A percentile compares a stretch with the other conserved stretches of the same genome.
Conservation (phyloP, 2,329 filamentous ascomycete genomes). For the Zymoseptoria pseudotritici region DNA sequence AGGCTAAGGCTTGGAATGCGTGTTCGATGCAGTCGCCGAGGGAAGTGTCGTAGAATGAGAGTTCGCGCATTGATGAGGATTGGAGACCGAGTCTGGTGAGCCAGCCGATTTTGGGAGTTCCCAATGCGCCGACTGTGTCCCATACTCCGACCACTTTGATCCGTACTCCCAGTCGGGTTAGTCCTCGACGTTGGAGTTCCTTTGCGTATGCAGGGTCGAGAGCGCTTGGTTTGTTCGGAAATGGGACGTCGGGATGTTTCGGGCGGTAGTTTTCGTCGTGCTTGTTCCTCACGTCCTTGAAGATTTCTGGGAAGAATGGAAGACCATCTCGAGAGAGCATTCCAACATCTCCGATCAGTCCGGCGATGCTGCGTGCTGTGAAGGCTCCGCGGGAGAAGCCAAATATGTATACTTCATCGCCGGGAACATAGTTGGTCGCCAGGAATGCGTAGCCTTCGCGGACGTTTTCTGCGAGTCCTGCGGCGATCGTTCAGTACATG, state of each 20-base stretch:
- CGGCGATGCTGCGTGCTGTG: slow-evolving; percentile 40
- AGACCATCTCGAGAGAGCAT: slow-evolving; percentile 43
- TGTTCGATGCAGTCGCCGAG: slow-evolving; percentile 34
- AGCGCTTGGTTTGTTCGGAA: slow-evolving; percentile 40
- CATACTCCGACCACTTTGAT: slow-evolving; percentile 41
- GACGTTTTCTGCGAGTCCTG: slow-evolving; percentile 41
- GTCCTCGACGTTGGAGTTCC: slow-evolving; percentile 31
- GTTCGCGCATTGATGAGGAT: slow-evolving; percentile 28
- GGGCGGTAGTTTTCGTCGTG: slow-evolving; percentile 38
- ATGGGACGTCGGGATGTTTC: slow-evolving; percentile 40
- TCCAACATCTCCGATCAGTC: slow-evolving; percentile 39
- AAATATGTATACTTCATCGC: slow-evolving; percentile 45
- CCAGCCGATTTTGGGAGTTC: slow-evolving; percentile 41
- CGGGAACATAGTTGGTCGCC: slow-evolving; percentile 46
- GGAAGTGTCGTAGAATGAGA: slow-evolving; percentile 44
- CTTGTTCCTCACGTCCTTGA: slow-evolving; percentile 38
- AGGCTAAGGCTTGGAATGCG: slow-evolving; percentile 39
- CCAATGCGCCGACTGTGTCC: slow-evolving; percentile 40
- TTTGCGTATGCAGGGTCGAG: slow-evolving; percentile 36
- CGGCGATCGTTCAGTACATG: not conserved
- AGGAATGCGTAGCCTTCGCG: slow-evolving; percentile 45
- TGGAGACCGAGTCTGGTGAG: slow-evolving; percentile 30
- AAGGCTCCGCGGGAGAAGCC: slow-evolving; percentile 44
- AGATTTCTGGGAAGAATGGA: slow-evolving; percentile 40
- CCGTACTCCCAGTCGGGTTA: slow-evolving; percentile 28